These are phyloP conservation scores for Salix caprea DNA, from an alignment of 345 rosid species.

Conservation along the genomic window DNA sequence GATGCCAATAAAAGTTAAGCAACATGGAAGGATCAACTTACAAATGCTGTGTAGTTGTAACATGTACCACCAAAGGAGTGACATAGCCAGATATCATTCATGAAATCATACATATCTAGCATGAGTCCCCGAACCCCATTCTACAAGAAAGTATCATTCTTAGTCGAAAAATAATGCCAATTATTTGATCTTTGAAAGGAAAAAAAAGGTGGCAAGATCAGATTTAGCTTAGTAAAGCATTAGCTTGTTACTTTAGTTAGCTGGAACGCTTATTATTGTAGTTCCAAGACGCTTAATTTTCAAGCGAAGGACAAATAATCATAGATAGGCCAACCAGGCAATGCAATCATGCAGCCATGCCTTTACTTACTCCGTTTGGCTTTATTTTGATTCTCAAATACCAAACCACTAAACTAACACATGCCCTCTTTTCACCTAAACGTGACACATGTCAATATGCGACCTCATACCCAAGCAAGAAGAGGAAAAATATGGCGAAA, in stretches of 20 bases:
- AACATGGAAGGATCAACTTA: slow-evolving; percentile 36
- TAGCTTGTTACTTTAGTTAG: neutral
- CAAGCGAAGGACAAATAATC: slow-evolving; percentile 1
- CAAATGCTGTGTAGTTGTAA: slow-evolving; percentile 74
- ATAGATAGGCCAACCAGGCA: neutral
- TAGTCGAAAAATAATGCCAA: neutral
- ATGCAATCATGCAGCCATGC: neutral
- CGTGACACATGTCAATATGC: neutral
- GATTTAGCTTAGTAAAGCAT: neutral
- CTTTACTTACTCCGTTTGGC: neutral
- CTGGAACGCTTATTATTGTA: neutral
- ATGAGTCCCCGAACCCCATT: slow-evolving; percentile 94
- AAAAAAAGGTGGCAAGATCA: neutral
- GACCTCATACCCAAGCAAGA: neutral
- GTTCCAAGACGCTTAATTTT: neutral
- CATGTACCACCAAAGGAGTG: slow-evolving; percentile 72
- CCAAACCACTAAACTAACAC: neutral
- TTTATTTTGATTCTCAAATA: neutral
- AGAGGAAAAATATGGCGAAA: neutral
- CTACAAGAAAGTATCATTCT: slow-evolving; percentile 32
- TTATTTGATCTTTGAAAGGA: neutral
- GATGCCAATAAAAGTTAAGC: slow-evolving; percentile 1
- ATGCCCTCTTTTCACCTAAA: neutral
- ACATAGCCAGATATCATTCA: slow-evolving; percentile 78
- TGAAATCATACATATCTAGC: slow-evolving; percentile 88